Evolutionary conservation across 1,139 yeast species (phyloP), one percentile per base, ranked within the genome.

Genomic region (Suhomyces chickasaworum): DNA sequence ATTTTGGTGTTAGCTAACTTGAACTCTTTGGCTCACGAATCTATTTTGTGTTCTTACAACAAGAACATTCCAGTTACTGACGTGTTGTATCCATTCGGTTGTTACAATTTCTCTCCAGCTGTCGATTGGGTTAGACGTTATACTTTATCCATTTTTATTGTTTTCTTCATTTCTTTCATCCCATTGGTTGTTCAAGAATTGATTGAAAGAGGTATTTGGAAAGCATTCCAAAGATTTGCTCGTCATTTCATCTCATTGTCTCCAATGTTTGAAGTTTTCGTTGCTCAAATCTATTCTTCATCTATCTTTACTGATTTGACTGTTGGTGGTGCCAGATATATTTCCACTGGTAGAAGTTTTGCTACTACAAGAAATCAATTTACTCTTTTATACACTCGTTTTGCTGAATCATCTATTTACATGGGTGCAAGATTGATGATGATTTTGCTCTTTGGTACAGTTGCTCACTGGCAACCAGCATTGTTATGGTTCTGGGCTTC

Each of bases 291-390:
- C 58, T 93, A 93, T 67, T 90, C 99, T 47, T 83, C 95, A 54
- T 88, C 99, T 23, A 76, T 93, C 65, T 75, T 86, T 61, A 88
- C 91, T 61, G 98, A 93, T 77, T 78, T 93, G 75, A 82, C 97
- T 51, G 93, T 91, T 66, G 99, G 99, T 76, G 99, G 99, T 78
- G 99, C 99, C 55, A 88, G 98, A 73, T 93, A 93, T 77, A 93
- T 93, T 66, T 90, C 98, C 49, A 93, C 99, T 47, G 99, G 99
- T 73, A 89, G 99, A 84, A 98, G 98, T 71, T 90, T 93, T 66
- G 99, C 99, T 36, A 93, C 98, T 55, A 93, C 98, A 15, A 89
- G 99, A 78, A 91, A 91, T 64, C 98, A 98, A 56, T 93, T 95
- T 76, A 86, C 96, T 39, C 95, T 93, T 47, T 76, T 93, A 68